Evolutionary conservation across 768 basidiomycete species (phyloP).

Genomic region (Cystobasidium ongulense): DNA sequence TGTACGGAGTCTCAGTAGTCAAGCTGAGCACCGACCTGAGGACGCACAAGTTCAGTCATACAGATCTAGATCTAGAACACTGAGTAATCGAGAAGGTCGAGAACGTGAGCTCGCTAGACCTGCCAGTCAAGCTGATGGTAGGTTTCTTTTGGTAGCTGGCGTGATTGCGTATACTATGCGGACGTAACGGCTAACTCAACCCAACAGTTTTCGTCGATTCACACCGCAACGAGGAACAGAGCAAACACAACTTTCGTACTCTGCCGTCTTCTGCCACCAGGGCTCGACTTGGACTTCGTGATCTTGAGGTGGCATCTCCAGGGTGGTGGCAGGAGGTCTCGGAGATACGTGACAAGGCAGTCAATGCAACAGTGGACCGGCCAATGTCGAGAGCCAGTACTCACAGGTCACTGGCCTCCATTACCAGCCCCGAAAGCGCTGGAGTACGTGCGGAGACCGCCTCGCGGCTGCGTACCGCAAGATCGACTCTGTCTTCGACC

Average conservation of each 20-base stretch:
- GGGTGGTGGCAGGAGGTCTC: conserved; percentile 24
- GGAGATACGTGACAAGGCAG: background rate
- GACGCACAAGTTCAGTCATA: background rate
- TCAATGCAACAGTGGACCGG: background rate
- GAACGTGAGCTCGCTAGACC: background rate
- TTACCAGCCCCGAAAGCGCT: background rate
- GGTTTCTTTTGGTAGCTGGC: too few relatives aligned
- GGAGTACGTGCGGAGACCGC: background rate
- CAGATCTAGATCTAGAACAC: background rate
- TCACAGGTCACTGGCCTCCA: background rate
- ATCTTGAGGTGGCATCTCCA: conserved; percentile 3
- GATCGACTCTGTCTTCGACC: background rate
- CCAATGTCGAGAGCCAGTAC: background rate
- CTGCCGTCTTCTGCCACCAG: background rate
- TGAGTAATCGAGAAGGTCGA: background rate
- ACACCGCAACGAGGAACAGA: background rate
- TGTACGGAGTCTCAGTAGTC: background rate
- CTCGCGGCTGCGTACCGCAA: background rate
- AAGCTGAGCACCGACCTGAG: background rate
- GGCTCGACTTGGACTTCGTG: background rate
- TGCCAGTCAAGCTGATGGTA: background rate
- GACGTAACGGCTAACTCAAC: too few relatives aligned
- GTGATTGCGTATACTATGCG: too few relatives aligned
- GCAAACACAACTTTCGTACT: background rate
- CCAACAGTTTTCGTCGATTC: background rate